Evolutionary conservation across 2,329 filamentous ascomycete species (phyloP).

Genomic region (Mycosphaerella arachidis): DNA sequence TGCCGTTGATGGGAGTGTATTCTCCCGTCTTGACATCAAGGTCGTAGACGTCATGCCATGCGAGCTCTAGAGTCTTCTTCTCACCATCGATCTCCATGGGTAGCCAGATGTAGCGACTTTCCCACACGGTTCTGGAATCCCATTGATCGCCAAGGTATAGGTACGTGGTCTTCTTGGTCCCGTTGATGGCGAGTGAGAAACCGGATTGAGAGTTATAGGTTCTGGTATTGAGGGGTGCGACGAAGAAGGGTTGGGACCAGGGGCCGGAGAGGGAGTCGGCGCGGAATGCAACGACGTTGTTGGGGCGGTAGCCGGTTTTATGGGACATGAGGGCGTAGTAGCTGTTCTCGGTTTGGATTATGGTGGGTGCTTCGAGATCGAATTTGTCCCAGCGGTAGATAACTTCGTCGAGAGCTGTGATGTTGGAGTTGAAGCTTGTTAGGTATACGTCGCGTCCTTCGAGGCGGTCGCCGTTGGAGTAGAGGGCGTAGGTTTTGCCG

Average conservation of each 20-base stretch:
- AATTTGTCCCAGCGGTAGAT: conserved; percentile 56
- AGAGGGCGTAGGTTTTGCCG: conserved; percentile 53
- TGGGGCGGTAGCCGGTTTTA: conserved; percentile 60
- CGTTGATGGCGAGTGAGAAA: conserved; percentile 50
- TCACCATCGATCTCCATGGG: conserved; percentile 51
- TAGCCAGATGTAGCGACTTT: conserved; percentile 55
- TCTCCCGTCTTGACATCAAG: conserved; percentile 51
- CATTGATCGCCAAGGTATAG: conserved; percentile 67
- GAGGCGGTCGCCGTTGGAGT: conserved; percentile 55
- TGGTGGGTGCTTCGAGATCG: conserved; percentile 57
- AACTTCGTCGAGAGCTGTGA: conserved; percentile 50
- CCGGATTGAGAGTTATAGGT: conserved; percentile 60
- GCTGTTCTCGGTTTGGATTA: conserved; percentile 56
- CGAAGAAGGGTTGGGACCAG: conserved; percentile 59
- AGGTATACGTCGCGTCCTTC: conserved; percentile 57
- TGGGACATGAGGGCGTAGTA: conserved; percentile 61
- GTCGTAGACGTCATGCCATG: conserved; percentile 56
- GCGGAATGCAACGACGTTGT: conserved; percentile 58
- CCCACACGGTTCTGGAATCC: conserved; percentile 55
- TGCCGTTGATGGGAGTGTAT: conserved; percentile 45
- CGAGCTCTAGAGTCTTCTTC: conserved; percentile 47
- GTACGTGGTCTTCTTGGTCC: conserved; percentile 33
- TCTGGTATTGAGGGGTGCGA: conserved; percentile 53
- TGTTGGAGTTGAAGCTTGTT: conserved; percentile 50
- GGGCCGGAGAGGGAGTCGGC: conserved; percentile 54